Conservation (phyloP, 768 basidiomycete species). For the Coprinopsis sp. region DNA sequence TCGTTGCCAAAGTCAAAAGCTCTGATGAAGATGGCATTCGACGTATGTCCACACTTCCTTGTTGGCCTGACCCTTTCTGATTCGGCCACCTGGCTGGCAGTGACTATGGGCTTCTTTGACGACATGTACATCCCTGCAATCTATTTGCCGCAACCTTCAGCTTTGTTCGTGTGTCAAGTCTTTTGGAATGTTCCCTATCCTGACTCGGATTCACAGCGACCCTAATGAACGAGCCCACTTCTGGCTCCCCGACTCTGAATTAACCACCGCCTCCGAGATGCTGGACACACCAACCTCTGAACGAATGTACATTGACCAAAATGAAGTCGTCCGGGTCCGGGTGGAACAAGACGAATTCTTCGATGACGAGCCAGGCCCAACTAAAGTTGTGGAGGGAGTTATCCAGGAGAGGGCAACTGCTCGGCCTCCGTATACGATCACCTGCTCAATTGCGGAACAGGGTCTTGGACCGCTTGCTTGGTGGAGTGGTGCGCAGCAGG, state of each 20-base stretch:
- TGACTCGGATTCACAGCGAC: slow-evolving; percentile 47
- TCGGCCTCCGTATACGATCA: slow-evolving; percentile 64
- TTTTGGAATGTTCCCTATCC: background rate
- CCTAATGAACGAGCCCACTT: slow-evolving; percentile 80
- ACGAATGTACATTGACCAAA: slow-evolving; percentile 78
- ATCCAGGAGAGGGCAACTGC: slow-evolving; percentile 43
- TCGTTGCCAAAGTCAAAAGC: slow-evolving; percentile 84
- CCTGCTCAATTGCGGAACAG: slow-evolving; percentile 77
- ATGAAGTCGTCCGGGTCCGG: slow-evolving; percentile 71
- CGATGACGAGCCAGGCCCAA: slow-evolving; percentile 83
- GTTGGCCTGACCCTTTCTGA: background rate
- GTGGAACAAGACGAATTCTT: slow-evolving; percentile 81
- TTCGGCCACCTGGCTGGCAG: slow-evolving; percentile 33
- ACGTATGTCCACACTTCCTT: slow-evolving; percentile 44
- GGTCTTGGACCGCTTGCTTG: slow-evolving; percentile 72
- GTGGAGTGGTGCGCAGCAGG: slow-evolving; percentile 60
- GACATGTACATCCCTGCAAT: slow-evolving; percentile 82
- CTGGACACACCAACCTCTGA: slow-evolving; percentile 62
- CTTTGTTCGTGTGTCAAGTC: slow-evolving; percentile 53
- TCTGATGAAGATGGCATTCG: slow-evolving; percentile 83
- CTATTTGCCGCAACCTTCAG: slow-evolving; percentile 76
- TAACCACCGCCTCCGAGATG: slow-evolving; percentile 52
- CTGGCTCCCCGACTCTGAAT: slow-evolving; percentile 66
- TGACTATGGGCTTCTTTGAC: slow-evolving; percentile 88
- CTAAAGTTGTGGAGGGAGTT: slow-evolving; percentile 69